phyloP scores from a whole-genome alignment of 2,329 filamentous ascomycete species.

The Fusarium cicatricum region DNA sequence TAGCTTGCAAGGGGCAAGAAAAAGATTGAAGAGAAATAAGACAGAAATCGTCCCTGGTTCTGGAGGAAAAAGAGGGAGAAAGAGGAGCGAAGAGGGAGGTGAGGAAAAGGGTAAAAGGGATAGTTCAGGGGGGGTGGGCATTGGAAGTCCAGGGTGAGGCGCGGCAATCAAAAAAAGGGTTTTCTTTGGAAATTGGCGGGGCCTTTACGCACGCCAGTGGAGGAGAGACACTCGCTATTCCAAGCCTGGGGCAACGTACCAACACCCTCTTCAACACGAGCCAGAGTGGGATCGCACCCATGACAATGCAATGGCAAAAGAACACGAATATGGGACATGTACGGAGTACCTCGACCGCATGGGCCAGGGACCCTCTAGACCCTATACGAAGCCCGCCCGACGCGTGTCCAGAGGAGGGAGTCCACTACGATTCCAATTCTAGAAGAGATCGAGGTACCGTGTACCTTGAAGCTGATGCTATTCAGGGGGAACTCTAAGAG shows the following conservation, averaged over 20 bases:
- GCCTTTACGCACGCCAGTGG: conserved; percentile 31
- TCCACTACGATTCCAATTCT: conserved; percentile 28
- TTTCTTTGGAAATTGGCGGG: conserved; percentile 41
- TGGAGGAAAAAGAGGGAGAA: conserved; percentile 23
- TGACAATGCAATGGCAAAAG: no score
- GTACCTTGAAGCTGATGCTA: conserved; percentile 29
- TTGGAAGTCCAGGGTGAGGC: conserved; percentile 32
- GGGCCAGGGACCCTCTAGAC: neutral
- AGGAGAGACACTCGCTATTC: conserved; percentile 13
- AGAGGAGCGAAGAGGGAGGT: conserved; percentile 13
- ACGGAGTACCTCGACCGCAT: no score
- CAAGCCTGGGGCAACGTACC: conserved; percentile 3
- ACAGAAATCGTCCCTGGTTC: conserved; percentile 31
- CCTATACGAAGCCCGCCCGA: conserved; percentile 28
- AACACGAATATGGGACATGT: no score
- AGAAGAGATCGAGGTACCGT: conserved; percentile 27
- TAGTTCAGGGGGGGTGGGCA: conserved; percentile 21
- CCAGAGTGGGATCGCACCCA: conserved; percentile 10
- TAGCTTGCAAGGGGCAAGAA: conserved; percentile 35
- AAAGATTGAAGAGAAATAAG: conserved; percentile 36
- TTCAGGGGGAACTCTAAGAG: conserved; percentile 33
- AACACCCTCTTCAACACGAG: conserved; percentile 26
- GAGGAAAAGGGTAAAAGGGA: conserved; percentile 32
- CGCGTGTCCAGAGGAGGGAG: no score
- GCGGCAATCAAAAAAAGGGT: conserved; percentile 45